These are phyloP conservation scores for Diplodia scrobiculata DNA, from an alignment of 2,329 filamentous ascomycete species.

Conservation along the genomic window DNA sequence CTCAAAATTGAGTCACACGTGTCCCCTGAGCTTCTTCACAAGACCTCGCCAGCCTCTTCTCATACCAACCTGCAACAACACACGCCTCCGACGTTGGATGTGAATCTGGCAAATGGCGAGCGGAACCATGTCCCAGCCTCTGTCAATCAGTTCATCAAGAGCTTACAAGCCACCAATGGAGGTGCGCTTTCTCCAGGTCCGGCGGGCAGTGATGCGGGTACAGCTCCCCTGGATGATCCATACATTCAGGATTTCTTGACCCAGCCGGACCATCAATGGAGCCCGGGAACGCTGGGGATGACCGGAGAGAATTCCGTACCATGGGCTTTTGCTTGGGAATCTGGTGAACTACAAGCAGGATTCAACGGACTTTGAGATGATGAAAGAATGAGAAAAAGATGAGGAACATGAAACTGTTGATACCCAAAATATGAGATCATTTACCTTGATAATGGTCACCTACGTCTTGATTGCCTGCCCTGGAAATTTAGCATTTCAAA, in stretches of 20 bases:
- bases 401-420: neutral
- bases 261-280: conserved; percentile 26
- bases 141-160: conserved; percentile 20
- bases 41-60: neutral
- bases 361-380: conserved; percentile 13
- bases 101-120: neutral
- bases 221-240: conserved; percentile 26
- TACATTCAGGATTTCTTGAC: conserved; percentile 29
- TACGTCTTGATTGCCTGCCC: neutral
- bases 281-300: conserved; percentile 26
- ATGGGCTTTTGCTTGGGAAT: conserved; percentile 28
- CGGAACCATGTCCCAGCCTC: neutral
- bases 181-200: conserved; percentile 2
- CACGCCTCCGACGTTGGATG: neutral
- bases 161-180: neutral
- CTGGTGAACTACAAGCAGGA: conserved; percentile 14
- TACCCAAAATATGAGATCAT: conserved; percentile 9
- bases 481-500: neutral
- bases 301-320: conserved; percentile 20
- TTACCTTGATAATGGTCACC: neutral
- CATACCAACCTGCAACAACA: conserved; percentile 5
- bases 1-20: conserved; percentile 19
- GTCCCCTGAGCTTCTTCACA: conserved; percentile 8
- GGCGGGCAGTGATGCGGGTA: conserved; percentile 10
- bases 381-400: neutral